These are phyloP conservation scores for Saprolegnia parasitica DNA, from an alignment of 352 stramenopile genomes.

Conservation along the genomic window DNA sequence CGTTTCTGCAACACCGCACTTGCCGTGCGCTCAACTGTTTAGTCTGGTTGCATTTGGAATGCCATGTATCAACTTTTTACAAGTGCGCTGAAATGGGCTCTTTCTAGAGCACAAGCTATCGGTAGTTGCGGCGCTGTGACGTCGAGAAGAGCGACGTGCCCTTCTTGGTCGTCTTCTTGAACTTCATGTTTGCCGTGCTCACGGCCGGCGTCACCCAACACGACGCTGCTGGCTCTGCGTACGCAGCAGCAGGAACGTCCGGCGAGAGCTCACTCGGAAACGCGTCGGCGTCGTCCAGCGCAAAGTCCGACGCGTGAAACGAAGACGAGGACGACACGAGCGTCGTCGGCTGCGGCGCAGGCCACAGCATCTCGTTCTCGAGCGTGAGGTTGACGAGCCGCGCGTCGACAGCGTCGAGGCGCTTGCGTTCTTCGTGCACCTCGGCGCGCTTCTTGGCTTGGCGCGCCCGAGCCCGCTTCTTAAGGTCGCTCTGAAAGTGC, in stretches of 20 bases:
- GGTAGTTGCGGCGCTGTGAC: slow-evolving; percentile 23
- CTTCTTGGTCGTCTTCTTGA: slow-evolving; percentile 25
- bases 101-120: neutral
- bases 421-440: slow-evolving; percentile 36
- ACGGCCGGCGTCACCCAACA: slow-evolving; percentile 5
- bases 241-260: too few relatives aligned
- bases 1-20: too few relatives aligned
- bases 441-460: slow-evolving; percentile 43
- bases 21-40: too few relatives aligned
- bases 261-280: too few relatives aligned
- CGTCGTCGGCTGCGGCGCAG: neutral
- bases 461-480: slow-evolving; percentile 67
- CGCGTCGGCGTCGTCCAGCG: too few relatives aligned
- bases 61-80: too few relatives aligned
- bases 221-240: neutral
- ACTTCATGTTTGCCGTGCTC: slow-evolving; percentile 16
- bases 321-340: neutral
- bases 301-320: too few relatives aligned
- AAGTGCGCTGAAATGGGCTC: too few relatives aligned
- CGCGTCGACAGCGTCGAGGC: slow-evolving; percentile 43
- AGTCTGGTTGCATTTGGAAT: too few relatives aligned
- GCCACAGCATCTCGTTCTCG: slow-evolving; percentile 21
- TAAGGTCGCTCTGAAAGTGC: slow-evolving; percentile 61
- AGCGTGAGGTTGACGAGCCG: slow-evolving; percentile 29
- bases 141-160: slow-evolving; percentile 25